Evolutionary conservation across 225 moss, liverwort and hornwort species (phyloP).

Genomic region (Marchantia paleacea): DNA sequence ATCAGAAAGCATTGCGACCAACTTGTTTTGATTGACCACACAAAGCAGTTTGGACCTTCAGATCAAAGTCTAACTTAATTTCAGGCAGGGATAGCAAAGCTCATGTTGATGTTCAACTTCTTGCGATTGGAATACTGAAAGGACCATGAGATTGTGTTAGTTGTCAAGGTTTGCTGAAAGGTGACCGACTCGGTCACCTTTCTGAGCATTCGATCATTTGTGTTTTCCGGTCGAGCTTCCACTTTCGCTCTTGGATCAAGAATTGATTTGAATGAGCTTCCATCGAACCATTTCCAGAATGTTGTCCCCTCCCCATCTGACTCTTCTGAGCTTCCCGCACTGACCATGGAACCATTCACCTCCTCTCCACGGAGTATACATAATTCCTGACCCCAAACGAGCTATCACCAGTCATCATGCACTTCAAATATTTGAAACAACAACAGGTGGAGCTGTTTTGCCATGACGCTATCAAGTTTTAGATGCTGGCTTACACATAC

Average conservation of each 20-base stretch:
- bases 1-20: neutral
- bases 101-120: neutral
- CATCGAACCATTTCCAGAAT: constrained; percentile 57
- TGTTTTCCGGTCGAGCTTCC: constrained; percentile 11
- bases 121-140: neutral
- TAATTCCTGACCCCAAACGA: constrained; percentile 29
- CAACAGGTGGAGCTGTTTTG: neutral
- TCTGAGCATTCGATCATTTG: neutral
- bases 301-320: constrained; percentile 44
- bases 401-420: neutral
- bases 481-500: constrained; percentile 12
- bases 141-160: neutral
- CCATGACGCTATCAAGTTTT: neutral
- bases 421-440: neutral
- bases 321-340: constrained; percentile 39
- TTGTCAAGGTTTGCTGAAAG: neutral
- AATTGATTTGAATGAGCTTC: constrained; percentile 37
- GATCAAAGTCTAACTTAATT: too few relatives aligned
- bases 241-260: constrained; percentile 24
- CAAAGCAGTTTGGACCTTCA: neutral
- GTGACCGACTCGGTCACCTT: constrained; percentile 20
- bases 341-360: constrained; percentile 25
- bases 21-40: neutral
- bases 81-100: neutral
- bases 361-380: constrained; percentile 45